Base-by-base conservation (phyloP, 352 stramenopile species). In the Pseudoperonospora humuli region DNA sequence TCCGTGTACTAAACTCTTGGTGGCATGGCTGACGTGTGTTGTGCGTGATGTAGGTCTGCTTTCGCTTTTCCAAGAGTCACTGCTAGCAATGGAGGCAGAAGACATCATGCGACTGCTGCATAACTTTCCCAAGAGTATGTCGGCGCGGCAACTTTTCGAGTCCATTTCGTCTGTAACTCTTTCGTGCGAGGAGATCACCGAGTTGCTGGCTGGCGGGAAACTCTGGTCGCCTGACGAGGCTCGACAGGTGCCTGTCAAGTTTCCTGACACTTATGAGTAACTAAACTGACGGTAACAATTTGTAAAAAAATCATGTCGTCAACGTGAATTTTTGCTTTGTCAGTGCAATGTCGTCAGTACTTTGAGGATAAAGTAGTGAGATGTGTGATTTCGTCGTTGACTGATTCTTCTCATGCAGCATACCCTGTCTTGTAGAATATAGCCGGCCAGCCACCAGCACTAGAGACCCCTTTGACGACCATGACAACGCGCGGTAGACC, bases 71-170 rank as follows among this genome's bases (percentile, higher is more conserved):
- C 70, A 93, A 63, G 60, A 83, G 24, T 62, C 64, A 17, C 49
- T 93, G 39, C 55, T 93, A 19, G 31, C 45, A 11, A 82, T 93
- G 75, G 72, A 93, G 28, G 55, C 74, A 10, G 75, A 83, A 55
- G 63, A 85, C 27, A 75, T 87, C 34, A 90, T 88, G 70, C 64
- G 64, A 21, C 77, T 93, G 21, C 50, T 93, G 38, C 81, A 93
- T 50, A 77, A 89, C 45, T 70, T 93, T 47, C 39, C 54, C 26
- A 61, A 84, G 62, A 72, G 39, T 20, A 86, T 67, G 13, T 71
- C 62, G 5, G 69, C 81, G 1, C 62, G 54, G 15, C 61, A 84
- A 23, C 62, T 91, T 28, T 86, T 93, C 28, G 54, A 68, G 3
- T 53, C 81, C 7, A 83, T 93, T 41, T 60, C 70, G 32, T 67